Conservation (phyloP, 306 rosid genomes). For the Benincasa hispida region DNA sequence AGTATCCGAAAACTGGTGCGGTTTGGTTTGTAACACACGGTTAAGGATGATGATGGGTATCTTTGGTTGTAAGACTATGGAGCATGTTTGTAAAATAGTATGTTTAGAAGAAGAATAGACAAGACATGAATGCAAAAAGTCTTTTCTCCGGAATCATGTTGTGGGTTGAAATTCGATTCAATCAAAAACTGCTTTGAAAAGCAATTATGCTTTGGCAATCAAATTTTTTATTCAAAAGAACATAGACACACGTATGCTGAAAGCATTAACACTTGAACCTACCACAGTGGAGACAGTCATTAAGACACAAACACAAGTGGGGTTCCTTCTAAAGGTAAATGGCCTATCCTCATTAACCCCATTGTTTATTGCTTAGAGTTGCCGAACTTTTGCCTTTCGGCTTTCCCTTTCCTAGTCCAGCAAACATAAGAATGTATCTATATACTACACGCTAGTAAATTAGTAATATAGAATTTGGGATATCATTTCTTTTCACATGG, state of each 20-base stretch:
- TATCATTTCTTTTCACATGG: neutral
- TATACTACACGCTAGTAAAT: neutral
- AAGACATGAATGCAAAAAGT: constrained; percentile 17
- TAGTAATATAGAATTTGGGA: neutral
- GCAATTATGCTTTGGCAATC: neutral
- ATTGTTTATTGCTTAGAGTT: neutral
- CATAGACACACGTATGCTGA: constrained; percentile 1
- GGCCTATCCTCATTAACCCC: neutral
- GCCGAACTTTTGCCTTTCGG: neutral
- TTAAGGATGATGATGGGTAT: constrained; percentile 2
- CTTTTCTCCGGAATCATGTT: constrained; percentile 1
- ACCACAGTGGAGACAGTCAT: neutral
- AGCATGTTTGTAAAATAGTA: constrained; percentile 29
- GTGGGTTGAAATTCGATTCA: neutral
- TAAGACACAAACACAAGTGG: constrained; percentile 2
- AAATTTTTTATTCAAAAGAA: neutral
- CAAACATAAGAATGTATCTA: neutral
- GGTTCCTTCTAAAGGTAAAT: neutral
- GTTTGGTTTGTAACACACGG: constrained; percentile 24
- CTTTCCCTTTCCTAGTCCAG: neutral
- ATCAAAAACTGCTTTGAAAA: neutral
- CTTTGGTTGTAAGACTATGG: constrained; percentile 27
- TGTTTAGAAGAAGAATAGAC: constrained; percentile 23
- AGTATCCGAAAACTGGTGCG: constrained; percentile 37
- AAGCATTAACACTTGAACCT: neutral